These are phyloP conservation scores for Tilletiopsis washingtonensis DNA, from an alignment of 1,284 basidiomycete genomes.

Conservation along the genomic window DNA sequence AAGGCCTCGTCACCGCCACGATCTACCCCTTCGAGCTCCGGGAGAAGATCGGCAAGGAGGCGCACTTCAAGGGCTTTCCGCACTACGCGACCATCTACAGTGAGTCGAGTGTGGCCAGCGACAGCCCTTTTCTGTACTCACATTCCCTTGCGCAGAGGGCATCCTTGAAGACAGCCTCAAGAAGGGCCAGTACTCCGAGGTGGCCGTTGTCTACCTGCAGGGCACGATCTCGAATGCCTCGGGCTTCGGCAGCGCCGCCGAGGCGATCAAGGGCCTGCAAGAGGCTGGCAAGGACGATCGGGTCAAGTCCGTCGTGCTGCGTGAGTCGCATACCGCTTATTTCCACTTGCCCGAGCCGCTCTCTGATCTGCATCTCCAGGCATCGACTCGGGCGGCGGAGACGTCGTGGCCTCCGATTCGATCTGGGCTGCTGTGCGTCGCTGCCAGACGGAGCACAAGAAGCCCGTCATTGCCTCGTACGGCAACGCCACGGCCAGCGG, in stretches of 20 bases:
- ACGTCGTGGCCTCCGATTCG: conserved; percentile 49
- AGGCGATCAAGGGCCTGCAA: conserved; percentile 48
- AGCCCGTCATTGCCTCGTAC: conserved; percentile 49
- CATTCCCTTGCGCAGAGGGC: not conserved
- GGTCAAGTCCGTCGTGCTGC: conserved; percentile 48
- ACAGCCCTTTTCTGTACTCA: no score
- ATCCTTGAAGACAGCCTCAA: not conserved
- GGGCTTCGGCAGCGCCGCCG: conserved; percentile 41
- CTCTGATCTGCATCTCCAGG: no score
- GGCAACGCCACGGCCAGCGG: conserved; percentile 49
- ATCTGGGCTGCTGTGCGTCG: conserved; percentile 49
- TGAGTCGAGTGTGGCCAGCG: no score
- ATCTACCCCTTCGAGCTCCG: conserved; percentile 38
- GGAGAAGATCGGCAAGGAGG: conserved; percentile 9
- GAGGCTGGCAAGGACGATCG: conserved; percentile 49
- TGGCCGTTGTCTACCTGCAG: conserved; percentile 49
- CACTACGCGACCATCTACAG: no score
- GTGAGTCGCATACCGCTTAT: no score
- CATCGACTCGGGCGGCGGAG: conserved; percentile 51
- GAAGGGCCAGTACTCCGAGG: no score
- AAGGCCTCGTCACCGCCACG: conserved; percentile 46
- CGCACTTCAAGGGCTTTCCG: not conserved
- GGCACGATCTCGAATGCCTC: conserved; percentile 45
- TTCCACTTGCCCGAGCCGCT: no score
- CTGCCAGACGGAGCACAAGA: conserved; percentile 43